phyloP scores from a whole-genome alignment of 2,329 filamentous ascomycete genomes.

The Fusarium humuli region DNA sequence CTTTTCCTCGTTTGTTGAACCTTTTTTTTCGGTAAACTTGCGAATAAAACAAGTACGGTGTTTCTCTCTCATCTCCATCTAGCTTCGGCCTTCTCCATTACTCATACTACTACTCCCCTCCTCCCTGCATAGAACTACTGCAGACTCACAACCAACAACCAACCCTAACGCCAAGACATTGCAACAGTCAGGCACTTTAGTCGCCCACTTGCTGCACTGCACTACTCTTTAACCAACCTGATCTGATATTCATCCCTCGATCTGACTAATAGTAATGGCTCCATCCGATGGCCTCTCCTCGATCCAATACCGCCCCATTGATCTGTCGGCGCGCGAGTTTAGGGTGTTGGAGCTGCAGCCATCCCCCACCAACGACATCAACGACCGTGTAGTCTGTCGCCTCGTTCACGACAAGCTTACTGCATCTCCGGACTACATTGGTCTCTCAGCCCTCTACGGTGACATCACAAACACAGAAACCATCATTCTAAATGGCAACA shows the following conservation, averaged over 20 bases:
- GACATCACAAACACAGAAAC: conserved; percentile 36
- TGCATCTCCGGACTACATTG: conserved; percentile 40
- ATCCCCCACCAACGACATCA: conserved; percentile 33
- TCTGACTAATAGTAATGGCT: conserved; percentile 30
- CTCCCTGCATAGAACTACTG: conserved; percentile 26
- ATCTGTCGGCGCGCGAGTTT: conserved; percentile 27
- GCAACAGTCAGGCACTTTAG: not conserved
- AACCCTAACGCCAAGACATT: conserved; percentile 3
- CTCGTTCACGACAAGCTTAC: conserved; percentile 34
- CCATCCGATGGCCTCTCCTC: conserved; percentile 35
- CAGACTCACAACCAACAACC: conserved; percentile 5
- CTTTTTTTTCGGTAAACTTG: not conserved
- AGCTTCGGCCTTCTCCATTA: not conserved
- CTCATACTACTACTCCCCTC: not conserved
- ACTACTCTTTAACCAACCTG: not conserved
- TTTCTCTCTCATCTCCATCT: not conserved
- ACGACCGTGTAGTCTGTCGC: conserved; percentile 38
- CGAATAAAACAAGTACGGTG: not conserved
- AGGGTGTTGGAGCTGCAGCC: conserved; percentile 41
- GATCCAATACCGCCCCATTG: conserved; percentile 39
- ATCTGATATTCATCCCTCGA: not conserved
- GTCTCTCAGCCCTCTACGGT: conserved; percentile 40
- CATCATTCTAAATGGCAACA: conserved; percentile 31
- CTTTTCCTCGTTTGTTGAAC: not conserved
- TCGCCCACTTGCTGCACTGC: not conserved